A percentile compares a stretch with the other conserved stretches of the same genome.
phyloP scores from a whole-genome alignment of 225 moss, liverwort and hornwort genomes.

The Physcomitrium patens region DNA sequence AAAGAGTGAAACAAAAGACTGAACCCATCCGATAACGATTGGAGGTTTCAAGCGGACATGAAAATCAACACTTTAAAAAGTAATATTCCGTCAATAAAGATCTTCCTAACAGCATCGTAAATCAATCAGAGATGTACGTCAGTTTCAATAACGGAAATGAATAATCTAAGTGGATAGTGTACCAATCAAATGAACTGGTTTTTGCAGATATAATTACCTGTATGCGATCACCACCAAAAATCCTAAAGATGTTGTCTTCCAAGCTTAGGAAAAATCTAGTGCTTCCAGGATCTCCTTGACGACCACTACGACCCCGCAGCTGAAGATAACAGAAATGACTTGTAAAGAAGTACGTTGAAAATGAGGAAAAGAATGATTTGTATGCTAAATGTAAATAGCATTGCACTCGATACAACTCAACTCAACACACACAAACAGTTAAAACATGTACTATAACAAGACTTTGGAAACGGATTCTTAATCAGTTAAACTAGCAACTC shows the following conservation, averaged over 20 bases:
- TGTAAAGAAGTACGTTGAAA: not conserved
- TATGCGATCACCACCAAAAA: slow-evolving; percentile 98
- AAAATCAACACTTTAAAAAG: not conserved
- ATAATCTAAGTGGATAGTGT: too few species aligned
- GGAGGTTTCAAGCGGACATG: slow-evolving; percentile 1
- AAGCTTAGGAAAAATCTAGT: slow-evolving; percentile 95
- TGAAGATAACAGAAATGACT: slow-evolving; percentile 27
- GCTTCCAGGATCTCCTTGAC: slow-evolving; percentile 98
- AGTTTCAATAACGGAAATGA: not conserved
- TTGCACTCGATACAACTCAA: not conserved
- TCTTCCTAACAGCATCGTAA: not conserved
- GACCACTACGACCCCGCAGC: slow-evolving; percentile 95
- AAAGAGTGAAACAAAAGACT: not conserved
- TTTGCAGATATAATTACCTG: slow-evolving; percentile 59
- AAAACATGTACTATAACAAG: slow-evolving; percentile 5
- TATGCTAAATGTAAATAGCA: not conserved
- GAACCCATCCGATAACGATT: not conserved
- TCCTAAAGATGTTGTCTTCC: slow-evolving; percentile 96
- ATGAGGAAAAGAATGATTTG: slow-evolving; percentile 13
- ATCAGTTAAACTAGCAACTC: not conserved
- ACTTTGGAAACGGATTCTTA: not conserved
- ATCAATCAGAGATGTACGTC: not conserved
- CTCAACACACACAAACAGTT: not conserved
- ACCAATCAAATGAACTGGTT: not conserved
- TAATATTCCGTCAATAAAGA: not conserved